Evolutionary conservation across 2,329 filamentous ascomycete genomes (phyloP).

Genomic region (Penicillium sp.): DNA sequence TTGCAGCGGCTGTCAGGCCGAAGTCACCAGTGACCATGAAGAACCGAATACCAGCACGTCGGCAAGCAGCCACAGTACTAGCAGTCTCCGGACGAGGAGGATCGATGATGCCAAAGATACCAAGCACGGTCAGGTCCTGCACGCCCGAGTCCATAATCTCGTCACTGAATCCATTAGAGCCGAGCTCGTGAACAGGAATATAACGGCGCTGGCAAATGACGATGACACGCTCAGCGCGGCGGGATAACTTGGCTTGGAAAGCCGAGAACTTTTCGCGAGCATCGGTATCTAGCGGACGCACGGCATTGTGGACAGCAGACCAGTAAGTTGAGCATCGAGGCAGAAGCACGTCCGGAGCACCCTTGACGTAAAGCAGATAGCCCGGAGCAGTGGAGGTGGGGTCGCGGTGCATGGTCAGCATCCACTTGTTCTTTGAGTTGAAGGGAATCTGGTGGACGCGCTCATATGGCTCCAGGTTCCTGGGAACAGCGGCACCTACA

Average conservation of each 20-base stretch:
- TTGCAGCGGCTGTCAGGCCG: constrained; percentile 43
- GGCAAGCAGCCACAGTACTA: constrained; percentile 38
- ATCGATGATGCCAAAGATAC: constrained; percentile 53
- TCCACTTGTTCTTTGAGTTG: constrained; percentile 84
- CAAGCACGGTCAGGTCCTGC: constrained; percentile 51
- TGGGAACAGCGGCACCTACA: constrained; percentile 60
- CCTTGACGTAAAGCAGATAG: constrained; percentile 62
- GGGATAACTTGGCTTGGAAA: constrained; percentile 69
- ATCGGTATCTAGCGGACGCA: constrained; percentile 53
- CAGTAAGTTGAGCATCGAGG: constrained; percentile 62
- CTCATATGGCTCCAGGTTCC: constrained; percentile 61
- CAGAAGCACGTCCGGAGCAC: constrained; percentile 74
- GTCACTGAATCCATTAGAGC: constrained; percentile 55
- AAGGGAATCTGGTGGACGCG: constrained; percentile 72
- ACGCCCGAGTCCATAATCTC: constrained; percentile 48
- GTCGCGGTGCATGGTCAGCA: constrained; percentile 60
- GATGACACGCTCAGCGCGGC: constrained; percentile 69
- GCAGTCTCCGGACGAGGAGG: constrained; percentile 41
- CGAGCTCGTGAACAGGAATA: constrained; percentile 43
- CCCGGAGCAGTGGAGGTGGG: constrained; percentile 33
- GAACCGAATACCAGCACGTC: constrained; percentile 42
- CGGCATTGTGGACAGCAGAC: constrained; percentile 58
- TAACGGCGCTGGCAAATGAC: constrained; percentile 66
- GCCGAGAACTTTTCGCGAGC: constrained; percentile 55
- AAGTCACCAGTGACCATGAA: constrained; percentile 51